These are phyloP conservation scores for Cordyceps cateniannulata DNA, from an alignment of 2,329 filamentous ascomycete species.

Conservation along the genomic window DNA sequence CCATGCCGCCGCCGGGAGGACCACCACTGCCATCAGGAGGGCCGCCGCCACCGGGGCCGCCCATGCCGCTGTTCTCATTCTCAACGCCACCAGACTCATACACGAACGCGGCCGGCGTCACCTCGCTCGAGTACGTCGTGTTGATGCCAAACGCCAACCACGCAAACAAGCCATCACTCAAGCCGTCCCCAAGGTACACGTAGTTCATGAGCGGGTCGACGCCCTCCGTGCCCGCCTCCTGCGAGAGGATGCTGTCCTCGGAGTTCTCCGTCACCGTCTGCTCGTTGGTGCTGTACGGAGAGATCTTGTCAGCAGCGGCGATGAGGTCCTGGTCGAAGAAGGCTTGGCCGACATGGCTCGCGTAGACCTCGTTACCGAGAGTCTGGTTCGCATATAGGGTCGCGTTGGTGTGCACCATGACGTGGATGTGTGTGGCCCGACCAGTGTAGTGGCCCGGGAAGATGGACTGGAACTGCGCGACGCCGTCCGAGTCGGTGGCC, in stretches of 20 bases:
- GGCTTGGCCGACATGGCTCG: conserved; percentile 57
- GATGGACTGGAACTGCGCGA: conserved; percentile 36
- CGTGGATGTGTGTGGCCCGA: conserved; percentile 43
- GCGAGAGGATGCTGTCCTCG: conserved; percentile 41
- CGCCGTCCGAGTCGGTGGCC: conserved; percentile 33
- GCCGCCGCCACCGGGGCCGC: conserved; percentile 10
- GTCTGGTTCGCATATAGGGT: conserved; percentile 28
- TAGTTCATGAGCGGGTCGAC: conserved; percentile 55
- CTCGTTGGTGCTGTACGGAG: conserved; percentile 42
- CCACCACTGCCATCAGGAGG: background rate
- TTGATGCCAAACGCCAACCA: conserved; percentile 51
- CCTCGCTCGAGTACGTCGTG: conserved; percentile 16
- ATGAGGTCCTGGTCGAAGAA: conserved; percentile 58
- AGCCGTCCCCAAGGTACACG: conserved; percentile 45
- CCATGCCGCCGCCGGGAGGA: no score
- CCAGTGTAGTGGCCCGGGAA: conserved; percentile 39
- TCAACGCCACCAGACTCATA: conserved; percentile 27
- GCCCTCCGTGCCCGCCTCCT: conserved; percentile 38
- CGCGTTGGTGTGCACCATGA: conserved; percentile 32
- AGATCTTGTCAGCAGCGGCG: conserved; percentile 38
- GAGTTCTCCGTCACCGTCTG: conserved; percentile 43
- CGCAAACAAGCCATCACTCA: conserved; percentile 45
- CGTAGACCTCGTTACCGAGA: conserved; percentile 28
- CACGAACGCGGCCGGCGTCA: conserved; percentile 26
- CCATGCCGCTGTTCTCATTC: conserved; percentile 19